Evolutionary conservation across 805 yeast species (phyloP).

Genomic region (Candida stauntonica): DNA sequence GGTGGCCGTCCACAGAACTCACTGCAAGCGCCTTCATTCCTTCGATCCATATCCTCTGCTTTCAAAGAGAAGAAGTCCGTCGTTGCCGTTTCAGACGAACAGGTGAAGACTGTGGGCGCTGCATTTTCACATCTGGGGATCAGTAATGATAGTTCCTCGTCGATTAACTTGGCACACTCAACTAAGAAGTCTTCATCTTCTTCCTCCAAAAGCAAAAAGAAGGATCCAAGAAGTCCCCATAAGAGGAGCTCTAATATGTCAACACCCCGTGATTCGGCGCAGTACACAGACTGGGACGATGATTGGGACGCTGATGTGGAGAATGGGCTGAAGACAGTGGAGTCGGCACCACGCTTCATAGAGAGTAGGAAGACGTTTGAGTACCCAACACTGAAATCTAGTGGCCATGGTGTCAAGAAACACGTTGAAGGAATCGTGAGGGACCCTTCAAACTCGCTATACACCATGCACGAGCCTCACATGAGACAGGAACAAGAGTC

Average conservation of each 20-base stretch:
- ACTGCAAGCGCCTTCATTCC: conserved; percentile 32
- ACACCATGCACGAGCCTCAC: conserved; percentile 41
- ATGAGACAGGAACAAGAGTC: conserved; percentile 35
- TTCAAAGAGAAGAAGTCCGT: conserved; percentile 29
- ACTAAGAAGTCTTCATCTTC: conserved; percentile 14
- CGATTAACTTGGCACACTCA: conserved; percentile 11
- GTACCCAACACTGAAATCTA: conserved; percentile 26
- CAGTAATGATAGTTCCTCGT: conserved; percentile 16
- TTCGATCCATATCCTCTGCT: conserved; percentile 24
- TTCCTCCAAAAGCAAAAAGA: conserved; percentile 8
- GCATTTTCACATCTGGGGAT: conserved; percentile 51
- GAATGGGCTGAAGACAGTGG: conserved; percentile 25
- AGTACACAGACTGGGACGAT: conserved; percentile 73
- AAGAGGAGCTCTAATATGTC: conserved; percentile 13
- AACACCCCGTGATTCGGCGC: conserved; percentile 29
- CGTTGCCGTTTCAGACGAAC: conserved; percentile 28
- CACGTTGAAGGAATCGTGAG: conserved; percentile 24
- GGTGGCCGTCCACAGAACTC: conserved; percentile 65
- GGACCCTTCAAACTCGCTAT: conserved; percentile 31
- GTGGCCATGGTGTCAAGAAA: conserved; percentile 21
- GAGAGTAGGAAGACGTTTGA: conserved; percentile 25
- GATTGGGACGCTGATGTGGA: conserved; percentile 88
- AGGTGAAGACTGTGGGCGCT: conserved; percentile 45
- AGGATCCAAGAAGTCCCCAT: conserved; percentile 9
- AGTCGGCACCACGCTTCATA: conserved; percentile 30